These are phyloP conservation scores for Kalmusia sp. DNA, from an alignment of 2,329 filamentous ascomycete genomes.

Conservation along the genomic window DNA sequence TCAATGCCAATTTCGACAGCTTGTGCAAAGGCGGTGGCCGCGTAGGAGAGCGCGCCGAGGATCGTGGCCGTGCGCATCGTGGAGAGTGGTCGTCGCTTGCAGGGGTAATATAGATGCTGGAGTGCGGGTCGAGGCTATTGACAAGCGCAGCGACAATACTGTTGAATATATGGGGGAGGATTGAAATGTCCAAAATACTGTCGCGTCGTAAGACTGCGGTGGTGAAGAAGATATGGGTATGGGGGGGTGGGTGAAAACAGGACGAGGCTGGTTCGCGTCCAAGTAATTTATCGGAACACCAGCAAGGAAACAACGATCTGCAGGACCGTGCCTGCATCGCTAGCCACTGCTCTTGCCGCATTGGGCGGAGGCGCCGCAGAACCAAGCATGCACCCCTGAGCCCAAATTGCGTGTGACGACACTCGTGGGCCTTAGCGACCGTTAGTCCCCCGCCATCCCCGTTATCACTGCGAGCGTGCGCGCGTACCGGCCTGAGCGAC, in stretches of 20 bases:
- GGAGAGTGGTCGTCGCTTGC: slow-evolving; percentile 14
- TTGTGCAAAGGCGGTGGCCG: slow-evolving; percentile 34
- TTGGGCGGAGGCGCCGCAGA: no score
- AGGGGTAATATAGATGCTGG: slow-evolving; percentile 6
- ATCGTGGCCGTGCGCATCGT: slow-evolving; percentile 39
- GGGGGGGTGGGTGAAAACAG: slow-evolving; percentile 2
- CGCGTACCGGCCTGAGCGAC: background rate
- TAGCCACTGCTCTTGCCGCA: no score
- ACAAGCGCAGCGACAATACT: background rate
- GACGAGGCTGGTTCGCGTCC: slow-evolving; percentile 23
- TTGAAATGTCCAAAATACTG: background rate
- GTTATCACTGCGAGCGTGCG: background rate
- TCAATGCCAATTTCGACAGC: slow-evolving; percentile 50
- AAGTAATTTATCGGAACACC: slow-evolving; percentile 23
- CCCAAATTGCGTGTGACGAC: slow-evolving; percentile 11
- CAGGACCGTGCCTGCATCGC: slow-evolving; percentile 16
- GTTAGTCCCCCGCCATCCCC: background rate
- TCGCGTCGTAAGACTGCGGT: background rate
- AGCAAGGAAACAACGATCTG: slow-evolving; percentile 23
- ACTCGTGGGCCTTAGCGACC: slow-evolving; percentile 10
- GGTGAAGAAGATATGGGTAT: slow-evolving; percentile 5
- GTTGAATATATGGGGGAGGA: no score
- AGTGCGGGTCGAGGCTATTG: background rate
- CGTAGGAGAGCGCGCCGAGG: slow-evolving; percentile 35
- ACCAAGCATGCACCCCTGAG: slow-evolving; percentile 16